These are phyloP conservation scores for Penicillium alfredii DNA, from an alignment of 495 filamentous ascomycete genomes.

Conservation along the genomic window DNA sequence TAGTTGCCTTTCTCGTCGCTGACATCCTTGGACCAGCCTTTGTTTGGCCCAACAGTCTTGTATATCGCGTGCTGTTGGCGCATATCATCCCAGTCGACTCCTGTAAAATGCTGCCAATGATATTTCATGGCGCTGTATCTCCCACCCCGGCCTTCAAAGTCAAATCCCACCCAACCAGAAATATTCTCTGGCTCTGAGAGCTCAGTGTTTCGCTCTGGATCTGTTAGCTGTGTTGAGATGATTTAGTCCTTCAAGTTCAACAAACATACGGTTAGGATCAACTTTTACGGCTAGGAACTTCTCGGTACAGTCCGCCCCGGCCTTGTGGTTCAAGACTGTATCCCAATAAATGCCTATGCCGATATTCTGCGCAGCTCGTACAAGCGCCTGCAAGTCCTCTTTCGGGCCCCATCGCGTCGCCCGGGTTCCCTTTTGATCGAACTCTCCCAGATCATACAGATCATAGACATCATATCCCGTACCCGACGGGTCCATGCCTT, in stretches of 20 bases:
- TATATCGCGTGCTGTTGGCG: constrained; percentile 58
- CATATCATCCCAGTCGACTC: constrained; percentile 59
- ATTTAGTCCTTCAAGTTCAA: neutral
- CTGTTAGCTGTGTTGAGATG: neutral
- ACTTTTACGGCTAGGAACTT: constrained; percentile 56
- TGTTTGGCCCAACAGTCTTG: constrained; percentile 57
- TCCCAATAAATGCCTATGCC: constrained; percentile 64
- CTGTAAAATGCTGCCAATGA: constrained; percentile 65
- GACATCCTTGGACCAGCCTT: constrained; percentile 62
- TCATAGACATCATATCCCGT: constrained; percentile 80
- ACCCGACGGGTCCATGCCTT: constrained; percentile 53
- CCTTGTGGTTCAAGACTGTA: constrained; percentile 73
- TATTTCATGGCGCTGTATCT: constrained; percentile 59
- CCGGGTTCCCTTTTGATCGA: constrained; percentile 60
- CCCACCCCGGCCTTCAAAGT: constrained; percentile 56
- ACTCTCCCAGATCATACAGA: constrained; percentile 71
- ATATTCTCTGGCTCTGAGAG: constrained; percentile 58
- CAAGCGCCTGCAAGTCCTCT: constrained; percentile 53
- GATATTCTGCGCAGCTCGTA: constrained; percentile 41
- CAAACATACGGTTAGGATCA: constrained; percentile 41
- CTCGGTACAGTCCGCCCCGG: constrained; percentile 59
- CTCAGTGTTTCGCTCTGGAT: constrained; percentile 47
- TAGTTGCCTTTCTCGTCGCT: constrained; percentile 64
- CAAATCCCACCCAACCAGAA: constrained; percentile 61
- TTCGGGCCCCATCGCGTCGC: constrained; percentile 71